Conservation (phyloP, 805 yeast species). For the Yarrowia deformans region DNA sequence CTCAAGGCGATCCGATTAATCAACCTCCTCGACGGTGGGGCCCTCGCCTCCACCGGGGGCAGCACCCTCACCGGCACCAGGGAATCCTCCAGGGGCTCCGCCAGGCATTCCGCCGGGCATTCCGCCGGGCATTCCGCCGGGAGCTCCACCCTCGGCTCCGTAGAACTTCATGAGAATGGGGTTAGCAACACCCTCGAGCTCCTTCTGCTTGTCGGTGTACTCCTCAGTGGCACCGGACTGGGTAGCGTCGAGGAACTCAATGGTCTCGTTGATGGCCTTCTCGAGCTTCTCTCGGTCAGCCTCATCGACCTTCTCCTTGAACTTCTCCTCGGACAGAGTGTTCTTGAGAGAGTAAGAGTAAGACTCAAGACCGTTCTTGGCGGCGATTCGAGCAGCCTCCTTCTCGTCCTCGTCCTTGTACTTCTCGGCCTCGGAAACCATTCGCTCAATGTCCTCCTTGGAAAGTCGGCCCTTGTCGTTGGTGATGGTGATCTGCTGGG, state of each 20-base stretch:
- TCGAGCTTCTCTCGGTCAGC: conserved; percentile 71
- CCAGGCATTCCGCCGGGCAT: conserved; percentile 78
- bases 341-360: conserved; percentile 93
- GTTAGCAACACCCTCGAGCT: conserved; percentile 92
- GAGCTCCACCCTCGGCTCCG: conserved; percentile 80
- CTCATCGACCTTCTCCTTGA: conserved; percentile 78
- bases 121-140: conserved; percentile 84
- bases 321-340: conserved; percentile 73
- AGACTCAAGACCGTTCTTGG: conserved; percentile 95
- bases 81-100: conserved; percentile 72
- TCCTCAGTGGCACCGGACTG: conserved; percentile 93
- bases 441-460: conserved; percentile 96
- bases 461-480: conserved; percentile 98
- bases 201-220: conserved; percentile 91
- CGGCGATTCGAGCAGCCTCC: conserved; percentile 90
- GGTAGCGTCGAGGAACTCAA: conserved; percentile 91
- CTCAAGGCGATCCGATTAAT: conserved; percentile 41
- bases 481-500: conserved; percentile 96
- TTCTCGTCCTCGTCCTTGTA: conserved; percentile 95
- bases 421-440: conserved; percentile 98
- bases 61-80: conserved; percentile 69
- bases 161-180: conserved; percentile 97
- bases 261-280: conserved; percentile 84
- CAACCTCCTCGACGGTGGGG: conserved; percentile 65
- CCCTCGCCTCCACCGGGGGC: conserved; percentile 64